Conservation (phyloP, 768 basidiomycete genomes). For the Mycena haematopus region DNA sequence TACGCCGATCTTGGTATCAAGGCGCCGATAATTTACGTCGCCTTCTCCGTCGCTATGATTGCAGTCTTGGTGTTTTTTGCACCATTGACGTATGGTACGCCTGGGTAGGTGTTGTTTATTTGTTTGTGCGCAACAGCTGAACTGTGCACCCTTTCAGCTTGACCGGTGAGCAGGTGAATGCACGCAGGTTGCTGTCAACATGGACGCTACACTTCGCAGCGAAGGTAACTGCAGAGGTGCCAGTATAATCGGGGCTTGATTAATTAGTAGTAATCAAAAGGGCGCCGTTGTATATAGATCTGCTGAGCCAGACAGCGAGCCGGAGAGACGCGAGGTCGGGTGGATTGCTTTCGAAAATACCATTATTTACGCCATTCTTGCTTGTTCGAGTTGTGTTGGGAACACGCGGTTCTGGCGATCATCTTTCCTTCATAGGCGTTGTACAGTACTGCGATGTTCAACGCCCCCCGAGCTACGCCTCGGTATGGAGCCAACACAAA, state of each 20-base stretch:
- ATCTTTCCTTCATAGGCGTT: background rate
- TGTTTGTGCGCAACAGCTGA: conserved; percentile 23
- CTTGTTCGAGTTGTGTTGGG: conserved; percentile 6
- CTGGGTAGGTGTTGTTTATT: conserved; percentile 68
- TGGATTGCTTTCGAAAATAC: conserved; percentile 24
- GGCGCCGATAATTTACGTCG: conserved; percentile 67
- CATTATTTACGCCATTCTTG: conserved; percentile 19
- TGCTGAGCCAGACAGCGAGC: conserved; percentile 7
- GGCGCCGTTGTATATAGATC: conserved; percentile 26
- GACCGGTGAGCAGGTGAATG: conserved; percentile 84
- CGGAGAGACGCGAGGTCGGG: conserved; percentile 2
- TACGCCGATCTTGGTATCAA: conserved; percentile 81
- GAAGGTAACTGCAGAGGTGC: conserved; percentile 44
- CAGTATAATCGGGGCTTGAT: conserved; percentile 13
- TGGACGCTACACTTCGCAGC: conserved; percentile 96
- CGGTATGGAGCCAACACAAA: conserved; percentile 65
- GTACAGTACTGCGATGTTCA: conserved; percentile 66
- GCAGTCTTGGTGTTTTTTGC: conserved; percentile 76
- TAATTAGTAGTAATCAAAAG: conserved; percentile 18
- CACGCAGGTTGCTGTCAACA: conserved; percentile 79
- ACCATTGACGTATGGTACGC: conserved; percentile 95
- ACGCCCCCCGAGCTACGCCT: conserved; percentile 78
- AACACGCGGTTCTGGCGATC: conserved; percentile 21
- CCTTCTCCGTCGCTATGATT: conserved; percentile 67
- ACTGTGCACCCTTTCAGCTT: conserved; percentile 54